Base-by-base conservation (phyloP, 805 yeast genomes). In the Schizosaccharomyces osmophilus region DNA sequence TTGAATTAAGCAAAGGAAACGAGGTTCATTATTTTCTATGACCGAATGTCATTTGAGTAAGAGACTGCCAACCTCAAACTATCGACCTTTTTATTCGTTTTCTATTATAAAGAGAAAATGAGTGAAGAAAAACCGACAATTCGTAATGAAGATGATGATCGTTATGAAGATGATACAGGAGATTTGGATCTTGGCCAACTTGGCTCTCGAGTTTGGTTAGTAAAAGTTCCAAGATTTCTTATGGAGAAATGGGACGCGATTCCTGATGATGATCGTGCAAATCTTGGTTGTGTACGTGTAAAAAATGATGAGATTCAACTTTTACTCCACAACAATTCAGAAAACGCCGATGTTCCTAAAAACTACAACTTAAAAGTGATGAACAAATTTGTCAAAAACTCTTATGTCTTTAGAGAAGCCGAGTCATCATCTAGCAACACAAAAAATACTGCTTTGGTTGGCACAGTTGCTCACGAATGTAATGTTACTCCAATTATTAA, bases 401-500 rank as follows among this genome's bases (percentile, higher is more conserved):
- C 60, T 8, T 57, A 39, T 31, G 60, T 57, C 22, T 41, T 57
- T 22, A 4, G 48, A 31, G 60, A 57, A 36, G 24, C 39, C 9
- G 60, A 57, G 60, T n/a, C 31, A 57, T 24, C 59, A 19, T 59
- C 41, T 59, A 32, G 61, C 15, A 22, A n/a, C 19, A 32, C 55
- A 62, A 66, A 82, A 69, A 85, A 86, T 67, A 89, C 98, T 0
- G 79, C 88, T 1, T 72, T 93, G 43, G 78, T 81, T 13, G 98
- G 98, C 48, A 86, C 88, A 45, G 83, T 90, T 36, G 85, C 83
- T 62, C 97, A 93, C 70, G 98, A 93, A 69, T 89, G 97, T 71
- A 86, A 84, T 67, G 82, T 87, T 24, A 79, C 84, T 61, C 97
- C 97, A 13, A 62, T 61, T 15, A 32, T 63, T n/a, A 45, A 59